Base-by-base conservation (phyloP, 225 moss, liverwort and hornwort species). In the Lunularia cruciata region DNA sequence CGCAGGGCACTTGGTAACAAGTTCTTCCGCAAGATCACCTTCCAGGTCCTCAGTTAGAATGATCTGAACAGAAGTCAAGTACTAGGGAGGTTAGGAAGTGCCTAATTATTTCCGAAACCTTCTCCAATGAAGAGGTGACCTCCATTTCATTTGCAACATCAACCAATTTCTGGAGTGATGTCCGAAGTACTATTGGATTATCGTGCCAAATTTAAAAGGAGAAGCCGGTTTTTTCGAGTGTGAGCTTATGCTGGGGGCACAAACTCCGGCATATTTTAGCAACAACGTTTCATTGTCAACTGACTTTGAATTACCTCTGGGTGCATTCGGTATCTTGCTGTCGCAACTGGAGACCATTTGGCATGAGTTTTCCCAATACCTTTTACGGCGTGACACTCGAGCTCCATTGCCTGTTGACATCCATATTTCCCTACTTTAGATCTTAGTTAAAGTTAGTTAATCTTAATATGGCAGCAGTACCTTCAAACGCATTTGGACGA, bases 321-420 rank as follows among this genome's bases (percentile, higher is more conserved):
- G 48, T 89, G 88, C 98, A 98, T 98, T 63, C 93, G 87, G 75
- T 98, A 98, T 66, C 83, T 85, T 13, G 98, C 98, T 53, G 98
- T 98, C 68, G 98, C 98, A 69, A 98, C 98, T 73, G 98, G 98
- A 25, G 98, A 98, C 98, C 93, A 98, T 76, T 98, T 98, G 3
- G 93, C 98, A 85, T 98, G 98, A 16, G 88, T 93, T 80, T 93
- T 93, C 25, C 98, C 98, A 28, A 93, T 81, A 13, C 98, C 98
- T 79, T 98, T 98, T 39, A 86, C 70, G 45, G 91, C 93, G 79
- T 98, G 98, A 66, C 84, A 93, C 84, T 98, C 98, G 77, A 98
- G 84, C 77, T 98, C 98, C 59, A 98, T 89, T 68, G 91, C 93
- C 98, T 98, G 81, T 34, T 26, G 38, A 36, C 23, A 0, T 16